Base-by-base conservation (phyloP, 257 asterid species). In the Nyctanthes arbortristis region DNA sequence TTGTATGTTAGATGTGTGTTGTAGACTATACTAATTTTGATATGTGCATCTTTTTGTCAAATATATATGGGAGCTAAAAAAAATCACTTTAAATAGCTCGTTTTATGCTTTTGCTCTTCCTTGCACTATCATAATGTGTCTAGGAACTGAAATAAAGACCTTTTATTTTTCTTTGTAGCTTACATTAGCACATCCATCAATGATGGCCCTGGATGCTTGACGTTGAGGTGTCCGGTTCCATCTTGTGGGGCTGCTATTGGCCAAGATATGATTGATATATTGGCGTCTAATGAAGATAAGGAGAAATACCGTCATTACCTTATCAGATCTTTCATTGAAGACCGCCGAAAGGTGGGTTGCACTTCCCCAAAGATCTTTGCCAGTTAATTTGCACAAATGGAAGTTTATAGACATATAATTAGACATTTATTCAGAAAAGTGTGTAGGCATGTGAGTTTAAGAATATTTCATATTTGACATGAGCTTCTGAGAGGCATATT, bases 121-220 rank as follows among this genome's bases (percentile, higher is more conserved):
- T 25, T 68, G 66, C 39, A 25, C 18, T 73, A 28, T 33, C 18
- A 45, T 34, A 35, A 49, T 33, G 28, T 76, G 16, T 27, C 31
- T 5, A 33, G 35, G 34, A 20, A 36, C 59, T 45, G 25, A 63
- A 16, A 30, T 18, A 40, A 13, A 12, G 18, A 31, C 30, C 49
- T 49, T 47, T 43, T 72, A 18, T 74, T 34, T 56, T 61, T 73
- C 43, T 73, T 73, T 24, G 55, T 80, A 92, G 98, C 91, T 81
- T 93, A 93, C 76, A 75, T 93, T 32, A 83, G 81, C 80, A 82
- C 96, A 64, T 81, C 99, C 76, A 89, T 93, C 79, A 84, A 82
- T 54, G 96, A 86, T 72, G 99, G 99, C 62, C 96, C 97, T 71
- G 99, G 97, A 62, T 87, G 97, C 88, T 89, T 93, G 84, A 79